Percentiles rank a stretch among this genome's conserved stretches.
These are phyloP conservation scores for Venturia pyrina DNA, from an alignment of 2,329 filamentous ascomycete genomes.

Conservation along the genomic window DNA sequence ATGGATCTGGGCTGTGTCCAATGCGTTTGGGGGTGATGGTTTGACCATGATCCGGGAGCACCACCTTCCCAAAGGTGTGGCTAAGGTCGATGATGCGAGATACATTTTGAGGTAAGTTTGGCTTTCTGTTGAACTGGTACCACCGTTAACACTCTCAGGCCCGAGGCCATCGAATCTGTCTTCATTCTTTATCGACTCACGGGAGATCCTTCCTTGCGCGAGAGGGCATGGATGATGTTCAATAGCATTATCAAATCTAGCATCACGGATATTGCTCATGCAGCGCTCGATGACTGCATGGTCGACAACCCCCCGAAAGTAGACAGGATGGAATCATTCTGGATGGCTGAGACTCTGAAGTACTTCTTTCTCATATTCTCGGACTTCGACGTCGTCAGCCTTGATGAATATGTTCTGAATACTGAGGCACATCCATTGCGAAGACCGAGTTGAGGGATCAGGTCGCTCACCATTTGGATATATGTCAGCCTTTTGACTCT, in stretches of 20 bases:
- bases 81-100: slow-evolving; percentile 31
- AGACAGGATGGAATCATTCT: slow-evolving; percentile 58
- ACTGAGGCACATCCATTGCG: slow-evolving; percentile 36
- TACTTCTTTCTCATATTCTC: slow-evolving; percentile 81
- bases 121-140: slow-evolving; percentile 20
- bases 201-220: slow-evolving; percentile 38
- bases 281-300: slow-evolving; percentile 28
- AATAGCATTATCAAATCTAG: slow-evolving; percentile 31
- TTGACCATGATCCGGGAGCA: neutral
- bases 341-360: slow-evolving; percentile 83
- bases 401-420: slow-evolving; percentile 59
- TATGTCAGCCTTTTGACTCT: neutral
- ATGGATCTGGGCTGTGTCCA: slow-evolving; percentile 16
- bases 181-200: slow-evolving; percentile 52
- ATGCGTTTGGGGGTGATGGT: neutral
- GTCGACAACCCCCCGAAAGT: slow-evolving; percentile 24
- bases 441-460: slow-evolving; percentile 20
- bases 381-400: slow-evolving; percentile 50
- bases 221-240: slow-evolving; percentile 41
- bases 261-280: slow-evolving; percentile 7
- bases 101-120: slow-evolving; percentile 33
- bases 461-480: neutral
- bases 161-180: slow-evolving; percentile 51
- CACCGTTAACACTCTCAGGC: slow-evolving; percentile 19
- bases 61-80: slow-evolving; percentile 4